Evolutionary conservation across 371 early-diverging fungal genomes (phyloP).

Genomic region (Lichtheimia hyalospora): DNA sequence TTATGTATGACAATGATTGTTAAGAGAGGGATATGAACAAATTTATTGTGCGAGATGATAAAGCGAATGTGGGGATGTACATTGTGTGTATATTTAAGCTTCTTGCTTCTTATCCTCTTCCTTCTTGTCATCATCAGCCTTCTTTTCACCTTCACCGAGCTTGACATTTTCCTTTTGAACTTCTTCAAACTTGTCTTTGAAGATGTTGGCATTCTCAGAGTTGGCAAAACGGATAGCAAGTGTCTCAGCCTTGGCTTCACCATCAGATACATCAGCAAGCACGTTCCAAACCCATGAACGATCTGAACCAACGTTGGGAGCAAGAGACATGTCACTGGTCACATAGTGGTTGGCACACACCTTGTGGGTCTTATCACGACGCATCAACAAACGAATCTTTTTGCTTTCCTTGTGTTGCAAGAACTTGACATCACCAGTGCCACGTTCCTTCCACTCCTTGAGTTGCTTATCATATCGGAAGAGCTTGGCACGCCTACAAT

Average conservation of each 20-base stretch:
- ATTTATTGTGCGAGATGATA: neutral
- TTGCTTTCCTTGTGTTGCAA: constrained; percentile 86
- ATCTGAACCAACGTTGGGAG: constrained; percentile 95
- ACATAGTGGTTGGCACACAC: constrained; percentile 98
- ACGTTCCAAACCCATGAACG: constrained; percentile 97
- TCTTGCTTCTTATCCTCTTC: constrained; percentile 27
- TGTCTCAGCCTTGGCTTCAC: constrained; percentile 77
- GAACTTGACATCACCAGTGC: constrained; percentile 95
- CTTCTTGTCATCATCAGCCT: constrained; percentile 33
- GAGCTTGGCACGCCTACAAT: constrained; percentile 90
- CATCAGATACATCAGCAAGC: constrained; percentile 88
- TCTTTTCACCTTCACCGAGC: constrained; percentile 13
- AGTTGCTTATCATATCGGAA: constrained; percentile 91
- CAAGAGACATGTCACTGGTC: constrained; percentile 82
- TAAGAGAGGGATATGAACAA: no score
- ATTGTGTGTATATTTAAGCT: constrained; percentile 8
- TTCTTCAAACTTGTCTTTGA: constrained; percentile 55
- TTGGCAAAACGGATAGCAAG: constrained; percentile 97
- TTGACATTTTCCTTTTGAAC: constrained; percentile 39
- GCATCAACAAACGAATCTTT: constrained; percentile 94
- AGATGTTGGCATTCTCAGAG: constrained; percentile 73
- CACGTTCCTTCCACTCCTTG: constrained; percentile 98
- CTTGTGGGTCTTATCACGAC: constrained; percentile 97
- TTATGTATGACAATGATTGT: no score
- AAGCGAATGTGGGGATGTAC: neutral